Percentiles rank a stretch among this genome's conserved stretches.
Conservation (phyloP, 495 filamentous ascomycete species). For the Aspergillus funiculosus region DNA sequence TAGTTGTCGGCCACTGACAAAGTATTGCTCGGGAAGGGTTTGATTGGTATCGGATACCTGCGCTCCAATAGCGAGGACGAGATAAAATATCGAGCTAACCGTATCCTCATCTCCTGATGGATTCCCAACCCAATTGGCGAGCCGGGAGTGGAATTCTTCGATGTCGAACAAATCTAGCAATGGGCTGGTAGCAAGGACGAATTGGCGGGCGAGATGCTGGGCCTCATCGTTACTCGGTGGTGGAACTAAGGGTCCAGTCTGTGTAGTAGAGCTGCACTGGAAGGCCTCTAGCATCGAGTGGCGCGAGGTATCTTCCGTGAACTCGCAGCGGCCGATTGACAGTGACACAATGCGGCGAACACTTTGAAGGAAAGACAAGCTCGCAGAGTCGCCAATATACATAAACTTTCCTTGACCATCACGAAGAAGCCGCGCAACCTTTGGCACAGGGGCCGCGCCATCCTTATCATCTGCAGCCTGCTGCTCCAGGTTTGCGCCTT, state of each 20-base stretch:
- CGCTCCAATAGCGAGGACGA: conserved; percentile 57
- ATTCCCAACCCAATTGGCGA: conserved; percentile 39
- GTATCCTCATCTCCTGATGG: conserved; percentile 40
- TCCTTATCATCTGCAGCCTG: conserved; percentile 35
- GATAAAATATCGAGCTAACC: conserved; percentile 50
- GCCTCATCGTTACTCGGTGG: conserved; percentile 34
- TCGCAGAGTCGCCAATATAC: conserved; percentile 71
- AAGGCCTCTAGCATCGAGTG: conserved; percentile 63
- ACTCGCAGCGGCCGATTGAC: conserved; percentile 57
- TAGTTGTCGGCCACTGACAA: conserved; percentile 50
- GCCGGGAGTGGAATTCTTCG: conserved; percentile 31
- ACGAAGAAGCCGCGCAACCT: conserved; percentile 48
- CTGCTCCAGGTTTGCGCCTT: conserved; percentile 31
- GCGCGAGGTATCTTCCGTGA: conserved; percentile 62
- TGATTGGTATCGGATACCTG: conserved; percentile 47
- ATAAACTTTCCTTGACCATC: conserved; percentile 51
- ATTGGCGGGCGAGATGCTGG: conserved; percentile 34
- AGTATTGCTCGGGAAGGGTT: conserved; percentile 43
- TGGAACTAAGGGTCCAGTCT: conserved; percentile 25
- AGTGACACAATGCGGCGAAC: conserved; percentile 67
- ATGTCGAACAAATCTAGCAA: conserved; percentile 38
- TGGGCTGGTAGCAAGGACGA: conserved; percentile 38
- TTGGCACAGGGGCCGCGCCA: conserved; percentile 37
- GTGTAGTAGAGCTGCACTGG: conserved; percentile 35
- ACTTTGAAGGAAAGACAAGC: conserved; percentile 64